Base-by-base conservation (phyloP, 768 basidiomycete species). In the Piloderma croceum region DNA sequence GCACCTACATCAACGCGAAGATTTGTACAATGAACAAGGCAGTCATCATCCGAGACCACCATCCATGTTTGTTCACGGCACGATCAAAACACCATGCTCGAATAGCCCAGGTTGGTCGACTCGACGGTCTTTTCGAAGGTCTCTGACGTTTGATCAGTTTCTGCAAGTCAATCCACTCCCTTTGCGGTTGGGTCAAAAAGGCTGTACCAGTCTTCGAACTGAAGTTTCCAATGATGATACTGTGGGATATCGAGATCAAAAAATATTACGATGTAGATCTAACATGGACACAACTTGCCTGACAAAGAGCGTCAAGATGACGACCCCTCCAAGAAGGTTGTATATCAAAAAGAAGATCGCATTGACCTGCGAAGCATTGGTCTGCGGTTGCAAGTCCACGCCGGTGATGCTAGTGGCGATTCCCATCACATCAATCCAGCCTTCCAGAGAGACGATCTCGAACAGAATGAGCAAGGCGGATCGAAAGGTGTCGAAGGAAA, bases 201-300 rank as follows among this genome's bases (percentile, higher is more conserved):
- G 92, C 91, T 4, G 79, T 76, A 12, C 93, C 93, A 3, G 90
- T 92, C 46, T 84, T 81, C 2, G 80, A 76, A 36, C 81, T 82
- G 64, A 96, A 96, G 60, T 93, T 93, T 34, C 83, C 83, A 55
- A 97, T 96, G 63, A 97, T 96, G 60, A 98, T 89, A 70, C 90
- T 94, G n/a, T n/a, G n/a, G n/a, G n/a, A n/a, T n/a, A n/a, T n/a
- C n/a, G n/a, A n/a, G n/a, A n/a, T n/a, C n/a, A n/a, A 44, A 41
- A 44, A 47, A 36, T 44, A 32, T 31, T 19, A 29, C 24, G 21
- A 41, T 2, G 31, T 7, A 12, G 5, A 23, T 25, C n/a, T 35
- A 18, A 27, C 41, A 31, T 24, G 20, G 15, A 15, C 32, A 44
- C 6, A 7, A 56, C 73, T 49, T 56, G 89, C 91, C 88, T 90